Base-by-base conservation (phyloP, 208 protist genomes). In the Acanthamoeba rhysodes region DNA sequence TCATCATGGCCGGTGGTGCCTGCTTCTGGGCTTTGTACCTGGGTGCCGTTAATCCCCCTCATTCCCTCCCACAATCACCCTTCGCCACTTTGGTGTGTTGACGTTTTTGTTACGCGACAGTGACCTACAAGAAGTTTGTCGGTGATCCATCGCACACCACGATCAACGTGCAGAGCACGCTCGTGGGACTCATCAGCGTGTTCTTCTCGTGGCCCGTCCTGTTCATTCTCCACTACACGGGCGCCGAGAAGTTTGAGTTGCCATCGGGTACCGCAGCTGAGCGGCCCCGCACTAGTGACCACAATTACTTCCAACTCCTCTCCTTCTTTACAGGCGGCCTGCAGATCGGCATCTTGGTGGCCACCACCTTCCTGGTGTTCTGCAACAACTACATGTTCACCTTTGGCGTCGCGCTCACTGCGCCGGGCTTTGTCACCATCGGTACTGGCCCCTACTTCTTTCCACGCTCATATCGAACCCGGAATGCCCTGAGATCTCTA, bases 91-190 rank as follows among this genome's bases (percentile, higher is more conserved):
- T 3, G 12, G 70, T 32, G 70, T 78, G 16, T 8, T 78, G 16
- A 20, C 59, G 24, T 6, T 24, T 62, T 24, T 62, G 20, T 41
- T 41, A 41, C 37, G 37, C 4, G 37, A 41, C 37, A 78, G 72
- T 82, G 72, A 82, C 29, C 72, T 82, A 82, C 34, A 82, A 82
- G 72, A 82, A 82, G 72, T 82, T 82, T 24, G 72, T 82, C 16
- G 72, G 72, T 14, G 72, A 82, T 48, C 72, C 72, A 16, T 82
- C 72, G 16, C 29, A 82, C 34, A 82, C 72, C 20, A 82, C 72
- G 22, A 50, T 82, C 72, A 82, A 82, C 41, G 41, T 82, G 14
- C 72, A 82, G 41, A 82, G 72, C 72, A 82, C 72, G 34, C 34
- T 82, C 10, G 72, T 82, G 41, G 72, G 72, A 8, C 29, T 82